Evolutionary conservation across 2,329 filamentous ascomycete species (phyloP).

Genomic region (Ophiostoma piceae): DNA sequence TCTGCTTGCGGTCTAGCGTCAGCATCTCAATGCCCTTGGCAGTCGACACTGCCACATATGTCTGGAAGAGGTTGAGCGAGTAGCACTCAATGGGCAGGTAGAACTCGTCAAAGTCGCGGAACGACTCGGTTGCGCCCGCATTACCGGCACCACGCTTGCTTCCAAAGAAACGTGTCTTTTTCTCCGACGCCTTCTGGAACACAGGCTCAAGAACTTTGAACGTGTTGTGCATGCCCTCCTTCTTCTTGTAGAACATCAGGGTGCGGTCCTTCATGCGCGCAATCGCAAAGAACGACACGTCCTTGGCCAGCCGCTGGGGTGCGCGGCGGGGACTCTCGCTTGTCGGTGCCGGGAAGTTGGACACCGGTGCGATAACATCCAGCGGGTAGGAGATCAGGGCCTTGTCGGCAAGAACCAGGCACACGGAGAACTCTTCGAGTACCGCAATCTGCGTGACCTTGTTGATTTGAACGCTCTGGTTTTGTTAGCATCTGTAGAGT

Average conservation of each 20-base stretch:
- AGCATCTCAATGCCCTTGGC: slow-evolving; percentile 91
- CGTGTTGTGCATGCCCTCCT: slow-evolving; percentile 82
- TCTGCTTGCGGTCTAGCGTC: slow-evolving; percentile 93
- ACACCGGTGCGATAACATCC: slow-evolving; percentile 68
- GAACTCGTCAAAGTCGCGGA: slow-evolving; percentile 97
- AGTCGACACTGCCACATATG: slow-evolving; percentile 85
- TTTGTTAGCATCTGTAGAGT: neutral
- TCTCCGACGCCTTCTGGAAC: slow-evolving; percentile 84
- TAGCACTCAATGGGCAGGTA: slow-evolving; percentile 95
- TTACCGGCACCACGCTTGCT: slow-evolving; percentile 48
- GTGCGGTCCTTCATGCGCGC: slow-evolving; percentile 96
- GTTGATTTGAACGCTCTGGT: slow-evolving; percentile 65
- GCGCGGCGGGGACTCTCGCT: slow-evolving; percentile 74
- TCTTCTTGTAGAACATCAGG: slow-evolving; percentile 94
- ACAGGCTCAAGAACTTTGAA: slow-evolving; percentile 97
- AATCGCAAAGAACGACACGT: slow-evolving; percentile 94
- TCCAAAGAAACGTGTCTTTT: slow-evolving; percentile 64
- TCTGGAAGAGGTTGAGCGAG: slow-evolving; percentile 93
- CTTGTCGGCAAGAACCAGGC: slow-evolving; percentile 86
- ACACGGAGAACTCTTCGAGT: slow-evolving; percentile 90
- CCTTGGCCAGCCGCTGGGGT: slow-evolving; percentile 87
- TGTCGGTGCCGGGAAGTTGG: slow-evolving; percentile 54
- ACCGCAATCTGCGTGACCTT: slow-evolving; percentile 90
- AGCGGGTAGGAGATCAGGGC: slow-evolving; percentile 89
- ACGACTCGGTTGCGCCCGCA: slow-evolving; percentile 80